These are phyloP conservation scores for Huiozyma sinensis DNA, from an alignment of 805 yeast genomes.

Conservation along the genomic window DNA sequence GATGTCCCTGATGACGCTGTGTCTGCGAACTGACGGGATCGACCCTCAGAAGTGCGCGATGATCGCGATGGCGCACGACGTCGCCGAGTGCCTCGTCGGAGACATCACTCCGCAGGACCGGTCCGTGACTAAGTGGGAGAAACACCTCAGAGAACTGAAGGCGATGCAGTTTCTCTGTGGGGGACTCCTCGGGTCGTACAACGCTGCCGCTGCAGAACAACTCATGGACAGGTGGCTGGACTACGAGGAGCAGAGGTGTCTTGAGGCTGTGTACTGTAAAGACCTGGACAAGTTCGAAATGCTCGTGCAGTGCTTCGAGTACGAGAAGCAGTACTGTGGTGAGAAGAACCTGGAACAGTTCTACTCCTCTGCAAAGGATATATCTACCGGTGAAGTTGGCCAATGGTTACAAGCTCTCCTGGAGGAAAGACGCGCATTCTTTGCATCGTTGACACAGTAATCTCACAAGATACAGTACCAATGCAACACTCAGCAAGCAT, in stretches of 20 bases:
- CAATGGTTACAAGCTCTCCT: conserved; percentile 54
- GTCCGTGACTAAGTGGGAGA: conserved; percentile 58
- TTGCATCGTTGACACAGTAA: not conserved
- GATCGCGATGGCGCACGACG: conserved; percentile 84
- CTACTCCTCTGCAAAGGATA: conserved; percentile 45
- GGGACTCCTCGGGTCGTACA: conserved; percentile 49
- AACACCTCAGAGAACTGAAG: conserved; percentile 67
- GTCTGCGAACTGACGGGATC: conserved; percentile 40
- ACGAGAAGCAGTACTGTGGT: conserved; percentile 55
- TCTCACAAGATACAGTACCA: no score
- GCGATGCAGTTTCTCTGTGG: conserved; percentile 58
- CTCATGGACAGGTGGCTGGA: conserved; percentile 72
- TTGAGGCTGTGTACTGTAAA: conserved; percentile 82
- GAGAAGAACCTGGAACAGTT: conserved; percentile 57
- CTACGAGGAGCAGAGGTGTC: conserved; percentile 72
- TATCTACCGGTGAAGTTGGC: conserved; percentile 62
- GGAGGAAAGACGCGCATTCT: conserved; percentile 30
- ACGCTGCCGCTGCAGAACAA: conserved; percentile 50
- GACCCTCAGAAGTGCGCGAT: conserved; percentile 64
- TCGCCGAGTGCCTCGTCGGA: conserved; percentile 90
- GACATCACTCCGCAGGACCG: conserved; percentile 82
- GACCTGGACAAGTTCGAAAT: conserved; percentile 90
- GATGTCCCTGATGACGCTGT: conserved; percentile 74
- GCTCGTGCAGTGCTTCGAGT: conserved; percentile 72
- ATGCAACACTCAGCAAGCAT: no score